Percentiles rank a stretch among this genome's conserved stretches.
Conservation (phyloP, 257 asterid species). For the Cynanchum wilfordii region DNA sequence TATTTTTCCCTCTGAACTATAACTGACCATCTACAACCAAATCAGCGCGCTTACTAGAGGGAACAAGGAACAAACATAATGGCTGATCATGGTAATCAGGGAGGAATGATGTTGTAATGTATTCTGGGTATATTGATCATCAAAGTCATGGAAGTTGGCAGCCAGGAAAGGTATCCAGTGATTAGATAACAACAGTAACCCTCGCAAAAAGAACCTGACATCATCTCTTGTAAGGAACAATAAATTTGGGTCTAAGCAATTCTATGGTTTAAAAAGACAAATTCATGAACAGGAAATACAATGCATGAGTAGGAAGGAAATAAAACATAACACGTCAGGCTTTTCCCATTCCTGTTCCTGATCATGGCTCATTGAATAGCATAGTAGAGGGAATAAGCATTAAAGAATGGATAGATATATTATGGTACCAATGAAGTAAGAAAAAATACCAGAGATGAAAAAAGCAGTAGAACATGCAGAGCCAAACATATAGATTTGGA, state of each 20-base stretch:
- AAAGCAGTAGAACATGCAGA: constrained; percentile 96
- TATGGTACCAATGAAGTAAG: constrained; percentile 16
- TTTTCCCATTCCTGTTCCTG: neutral
- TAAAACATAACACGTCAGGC: neutral
- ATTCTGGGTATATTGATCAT: neutral
- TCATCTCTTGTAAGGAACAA: neutral
- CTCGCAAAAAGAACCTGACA: neutral
- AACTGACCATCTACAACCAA: neutral
- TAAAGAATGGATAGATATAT: constrained; percentile 7
- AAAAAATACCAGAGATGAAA: constrained; percentile 88
- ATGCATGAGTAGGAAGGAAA: neutral
- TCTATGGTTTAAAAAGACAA: neutral
- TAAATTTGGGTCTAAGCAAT: neutral
- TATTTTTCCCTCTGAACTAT: neutral
- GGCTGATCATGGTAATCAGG: neutral
- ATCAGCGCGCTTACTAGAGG: neutral
- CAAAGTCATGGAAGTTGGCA: neutral
- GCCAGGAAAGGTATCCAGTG: neutral
- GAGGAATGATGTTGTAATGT: neutral
- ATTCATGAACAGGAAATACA: neutral
- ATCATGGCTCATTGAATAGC: neutral
- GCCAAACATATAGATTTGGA: constrained; percentile 97
- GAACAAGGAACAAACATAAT: neutral
- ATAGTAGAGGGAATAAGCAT: constrained; percentile 6
- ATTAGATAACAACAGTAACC: neutral